A percentile compares a stretch with the other conserved stretches of the same genome.
phyloP scores from a whole-genome alignment of 2,329 filamentous ascomycete species.

The Fusarium sp. region DNA sequence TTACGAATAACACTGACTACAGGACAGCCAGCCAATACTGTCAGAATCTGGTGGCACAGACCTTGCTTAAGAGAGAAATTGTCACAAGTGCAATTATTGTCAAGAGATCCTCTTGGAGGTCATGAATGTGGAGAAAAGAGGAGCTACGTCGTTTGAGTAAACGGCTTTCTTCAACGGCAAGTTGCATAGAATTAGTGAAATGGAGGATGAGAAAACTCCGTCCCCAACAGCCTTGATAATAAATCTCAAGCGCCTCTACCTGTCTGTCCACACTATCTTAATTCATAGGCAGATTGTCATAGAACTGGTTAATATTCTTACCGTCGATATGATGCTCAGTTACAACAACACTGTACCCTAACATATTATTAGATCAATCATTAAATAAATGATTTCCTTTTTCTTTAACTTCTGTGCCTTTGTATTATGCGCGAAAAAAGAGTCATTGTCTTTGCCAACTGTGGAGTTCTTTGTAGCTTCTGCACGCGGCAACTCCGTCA shows the following conservation, averaged over 20 bases:
- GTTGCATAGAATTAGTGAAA: fast-evolving
- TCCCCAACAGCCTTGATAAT: no score
- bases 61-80: fast-evolving
- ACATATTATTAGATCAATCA: neutral
- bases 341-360: no score
- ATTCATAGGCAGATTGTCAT: neutral
- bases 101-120: fast-evolving
- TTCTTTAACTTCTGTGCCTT: neutral
- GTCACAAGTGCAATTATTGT: neutral
- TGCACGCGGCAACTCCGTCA: neutral
- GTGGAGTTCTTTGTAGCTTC: neutral
- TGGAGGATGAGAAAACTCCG: no score
- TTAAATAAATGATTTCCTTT: fast-evolving
- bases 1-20: fast-evolving
- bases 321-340: fast-evolving
- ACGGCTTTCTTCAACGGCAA: fast-evolving
- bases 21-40: neutral
- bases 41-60: neutral
- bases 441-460: neutral
- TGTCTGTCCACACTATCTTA: no score
- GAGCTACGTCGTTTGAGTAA: neutral
- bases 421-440: neutral
- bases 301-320: neutral
- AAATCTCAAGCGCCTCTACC: no score
- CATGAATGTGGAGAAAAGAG: fast-evolving